Evolutionary conservation across 2,329 filamentous ascomycete genomes (phyloP).

Genomic region (Hypoxylon sp.): DNA sequence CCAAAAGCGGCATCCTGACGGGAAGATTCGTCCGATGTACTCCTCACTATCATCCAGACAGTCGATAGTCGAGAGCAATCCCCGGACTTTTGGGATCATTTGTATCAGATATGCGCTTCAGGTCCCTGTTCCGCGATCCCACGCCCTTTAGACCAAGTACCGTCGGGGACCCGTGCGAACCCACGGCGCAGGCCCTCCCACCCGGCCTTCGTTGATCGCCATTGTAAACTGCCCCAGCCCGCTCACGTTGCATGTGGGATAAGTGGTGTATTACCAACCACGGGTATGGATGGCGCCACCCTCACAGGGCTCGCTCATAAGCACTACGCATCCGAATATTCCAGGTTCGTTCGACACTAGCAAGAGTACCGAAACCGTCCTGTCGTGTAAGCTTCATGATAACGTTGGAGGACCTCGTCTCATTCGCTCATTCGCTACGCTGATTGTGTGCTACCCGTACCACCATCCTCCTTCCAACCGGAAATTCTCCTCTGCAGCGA

Average conservation of each 20-base stretch:
- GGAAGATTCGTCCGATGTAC: conserved; percentile 27
- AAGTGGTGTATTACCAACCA: conserved; percentile 28
- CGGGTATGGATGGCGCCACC: conserved; percentile 32
- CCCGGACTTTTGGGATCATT: conserved; percentile 36
- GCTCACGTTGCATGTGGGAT: conserved; percentile 18
- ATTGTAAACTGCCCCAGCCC: background rate
- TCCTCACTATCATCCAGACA: conserved; percentile 21
- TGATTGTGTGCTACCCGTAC: conserved; percentile 15
- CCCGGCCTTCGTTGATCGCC: background rate
- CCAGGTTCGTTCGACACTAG: conserved; percentile 33
- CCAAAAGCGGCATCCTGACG: conserved; percentile 11
- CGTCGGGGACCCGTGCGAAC: conserved; percentile 30
- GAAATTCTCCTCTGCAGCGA: conserved; percentile 37
- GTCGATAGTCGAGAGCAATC: conserved; percentile 25
- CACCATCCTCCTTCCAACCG: conserved; percentile 20
- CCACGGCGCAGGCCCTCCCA: conserved; percentile 29
- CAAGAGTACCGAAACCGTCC: conserved; percentile 45
- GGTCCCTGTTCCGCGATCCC: conserved; percentile 25
- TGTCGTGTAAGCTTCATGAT: conserved; percentile 41
- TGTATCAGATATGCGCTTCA: conserved; percentile 41
- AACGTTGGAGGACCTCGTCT: conserved; percentile 18
- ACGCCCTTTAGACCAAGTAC: conserved; percentile 32
- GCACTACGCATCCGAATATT: conserved; percentile 36
- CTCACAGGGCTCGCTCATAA: conserved; percentile 31
- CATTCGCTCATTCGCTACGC: conserved; percentile 30